Evolutionary conservation across 768 basidiomycete species (phyloP).

Genomic region (Mycena polygramma): DNA sequence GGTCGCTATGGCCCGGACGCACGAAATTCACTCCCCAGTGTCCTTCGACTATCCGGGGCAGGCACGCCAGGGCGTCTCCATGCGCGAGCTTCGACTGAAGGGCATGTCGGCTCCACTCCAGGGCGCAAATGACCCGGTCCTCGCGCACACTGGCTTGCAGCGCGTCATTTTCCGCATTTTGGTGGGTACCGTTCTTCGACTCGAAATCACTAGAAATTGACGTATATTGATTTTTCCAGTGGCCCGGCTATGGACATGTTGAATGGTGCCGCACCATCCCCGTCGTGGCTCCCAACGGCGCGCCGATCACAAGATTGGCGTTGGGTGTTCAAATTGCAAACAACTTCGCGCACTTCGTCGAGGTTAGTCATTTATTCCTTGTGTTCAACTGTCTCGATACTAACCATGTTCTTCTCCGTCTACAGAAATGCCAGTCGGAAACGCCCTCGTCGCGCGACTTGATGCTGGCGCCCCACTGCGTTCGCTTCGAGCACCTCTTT

Average conservation of each 20-base stretch:
- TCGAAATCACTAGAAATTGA: not conserved
- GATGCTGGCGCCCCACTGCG: conserved; percentile 13
- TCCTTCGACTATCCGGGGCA: conserved; percentile 60
- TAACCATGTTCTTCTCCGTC: not conserved
- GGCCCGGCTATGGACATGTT: conserved; percentile 62
- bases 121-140: conserved; percentile 55
- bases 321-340: not conserved
- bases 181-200: conserved; percentile 43
- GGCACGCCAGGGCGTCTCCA: conserved; percentile 57
- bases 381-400: no score
- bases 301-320: conserved; percentile 58
- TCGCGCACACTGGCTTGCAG: conserved; percentile 50
- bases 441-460: not conserved
- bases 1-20: conserved; percentile 25
- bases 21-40: conserved; percentile 46
- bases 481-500: conserved; percentile 18
- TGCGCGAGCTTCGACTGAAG: conserved; percentile 59
- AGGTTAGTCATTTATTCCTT: not conserved
- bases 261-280: conserved; percentile 55
- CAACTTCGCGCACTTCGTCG: conserved; percentile 14
- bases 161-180: conserved; percentile 54
- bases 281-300: conserved; percentile 44
- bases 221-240: conserved; percentile 49
- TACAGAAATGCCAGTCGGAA: conserved; percentile 19
- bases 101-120: conserved; percentile 50